These are phyloP conservation scores for Phyllosticta capitalensis DNA, from an alignment of 2,329 filamentous ascomycete species.

Conservation along the genomic window DNA sequence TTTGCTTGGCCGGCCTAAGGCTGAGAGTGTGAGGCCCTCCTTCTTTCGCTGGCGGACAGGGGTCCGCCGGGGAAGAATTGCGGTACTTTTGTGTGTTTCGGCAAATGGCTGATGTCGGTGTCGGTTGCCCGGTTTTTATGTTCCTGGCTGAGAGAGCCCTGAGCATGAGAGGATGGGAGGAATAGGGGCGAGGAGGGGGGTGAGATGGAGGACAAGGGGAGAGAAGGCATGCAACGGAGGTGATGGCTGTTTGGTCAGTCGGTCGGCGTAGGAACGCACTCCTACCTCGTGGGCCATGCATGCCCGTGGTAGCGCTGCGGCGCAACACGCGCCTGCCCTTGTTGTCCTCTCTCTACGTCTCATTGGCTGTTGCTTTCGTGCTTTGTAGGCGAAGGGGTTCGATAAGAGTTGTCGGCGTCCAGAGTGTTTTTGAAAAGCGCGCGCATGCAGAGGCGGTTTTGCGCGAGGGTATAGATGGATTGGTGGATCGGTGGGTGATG, in stretches of 20 bases:
- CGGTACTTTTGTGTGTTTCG: too few relatives aligned
- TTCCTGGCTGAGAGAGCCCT: neutral
- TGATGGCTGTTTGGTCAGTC: neutral
- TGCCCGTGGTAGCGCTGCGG: too few relatives aligned
- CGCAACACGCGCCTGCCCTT: neutral
- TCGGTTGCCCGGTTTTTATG: neutral
- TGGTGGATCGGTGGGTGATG: too few relatives aligned
- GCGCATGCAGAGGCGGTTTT: neutral
- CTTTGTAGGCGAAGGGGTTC: neutral
- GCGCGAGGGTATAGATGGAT: neutral
- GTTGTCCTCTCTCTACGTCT: neutral
- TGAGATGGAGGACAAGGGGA: too few relatives aligned
- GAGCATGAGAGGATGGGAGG: too few relatives aligned
- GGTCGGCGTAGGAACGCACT: neutral
- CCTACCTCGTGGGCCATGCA: too few relatives aligned
- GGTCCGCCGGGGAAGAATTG: too few relatives aligned
- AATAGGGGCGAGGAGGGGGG: neutral
- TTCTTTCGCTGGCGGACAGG: neutral
- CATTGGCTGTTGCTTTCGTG: neutral
- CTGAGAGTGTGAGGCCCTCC: neutral
- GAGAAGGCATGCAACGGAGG: neutral
- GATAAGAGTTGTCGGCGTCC: neutral
- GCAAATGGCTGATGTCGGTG: too few relatives aligned
- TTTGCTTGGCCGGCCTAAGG: neutral
- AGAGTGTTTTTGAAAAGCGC: neutral